Conservation (phyloP, 106 monocot species). For the Agapanthus africanus region DNA sequence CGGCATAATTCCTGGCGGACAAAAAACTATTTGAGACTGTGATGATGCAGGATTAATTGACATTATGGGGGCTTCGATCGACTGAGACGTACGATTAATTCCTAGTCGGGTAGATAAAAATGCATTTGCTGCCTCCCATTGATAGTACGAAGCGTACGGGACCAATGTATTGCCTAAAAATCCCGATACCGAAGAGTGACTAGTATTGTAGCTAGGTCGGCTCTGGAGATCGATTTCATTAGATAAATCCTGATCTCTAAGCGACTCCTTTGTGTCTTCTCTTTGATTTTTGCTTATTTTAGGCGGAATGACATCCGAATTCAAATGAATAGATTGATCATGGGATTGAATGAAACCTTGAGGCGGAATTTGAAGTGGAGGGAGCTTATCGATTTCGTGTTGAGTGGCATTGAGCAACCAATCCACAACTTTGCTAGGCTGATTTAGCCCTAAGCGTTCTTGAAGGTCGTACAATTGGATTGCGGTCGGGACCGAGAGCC, state of each 20-base stretch:
- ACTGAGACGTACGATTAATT: slow-evolving; percentile 6
- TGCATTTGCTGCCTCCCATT: slow-evolving; percentile 17
- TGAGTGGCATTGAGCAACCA: slow-evolving; percentile 54
- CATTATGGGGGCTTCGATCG: not conserved
- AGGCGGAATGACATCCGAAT: too few species aligned
- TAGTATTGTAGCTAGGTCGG: too few species aligned
- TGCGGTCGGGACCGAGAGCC: slow-evolving; percentile 80
- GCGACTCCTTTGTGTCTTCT: too few species aligned
- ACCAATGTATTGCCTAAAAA: too few species aligned
- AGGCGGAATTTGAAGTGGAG: slow-evolving; percentile 28
- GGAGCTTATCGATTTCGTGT: slow-evolving; percentile 67
- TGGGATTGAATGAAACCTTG: not conserved
- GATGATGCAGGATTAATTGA: slow-evolving; percentile 8
- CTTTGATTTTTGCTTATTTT: too few species aligned
- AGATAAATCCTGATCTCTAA: too few species aligned
- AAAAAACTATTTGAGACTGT: slow-evolving; percentile 12
- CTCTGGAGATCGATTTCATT: too few species aligned
- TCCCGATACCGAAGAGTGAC: too few species aligned
- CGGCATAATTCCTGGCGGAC: slow-evolving; percentile 2
- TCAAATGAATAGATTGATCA: slow-evolving; percentile 23
- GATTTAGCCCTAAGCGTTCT: slow-evolving; percentile 66
- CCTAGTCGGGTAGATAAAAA: slow-evolving; percentile 12
- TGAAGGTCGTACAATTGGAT: slow-evolving; percentile 92
- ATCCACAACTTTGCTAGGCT: slow-evolving; percentile 88
- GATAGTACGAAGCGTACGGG: slow-evolving; percentile 16